Evolutionary conservation across 768 basidiomycete genomes (phyloP).

Genomic region (Tylopilus rubrobrunneus): DNA sequence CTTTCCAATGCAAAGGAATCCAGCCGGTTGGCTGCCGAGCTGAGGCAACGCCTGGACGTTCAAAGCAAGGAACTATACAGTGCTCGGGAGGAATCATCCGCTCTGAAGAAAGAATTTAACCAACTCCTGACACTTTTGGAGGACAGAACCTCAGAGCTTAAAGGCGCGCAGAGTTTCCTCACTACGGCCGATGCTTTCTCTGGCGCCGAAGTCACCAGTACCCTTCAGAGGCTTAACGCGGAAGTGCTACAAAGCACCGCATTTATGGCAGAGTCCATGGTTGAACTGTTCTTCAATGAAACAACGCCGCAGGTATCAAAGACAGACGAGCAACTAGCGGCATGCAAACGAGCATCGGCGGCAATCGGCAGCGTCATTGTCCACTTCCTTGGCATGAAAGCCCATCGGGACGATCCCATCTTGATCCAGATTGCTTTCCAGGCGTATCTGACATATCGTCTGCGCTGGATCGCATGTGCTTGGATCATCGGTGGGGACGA

Average conservation of each 20-base stretch:
- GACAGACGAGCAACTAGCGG: slow-evolving; percentile 22
- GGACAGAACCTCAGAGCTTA: slow-evolving; percentile 41
- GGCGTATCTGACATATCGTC: slow-evolving; percentile 23
- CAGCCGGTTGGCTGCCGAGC: slow-evolving; percentile 6
- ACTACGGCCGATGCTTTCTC: slow-evolving; percentile 41
- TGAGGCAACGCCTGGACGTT: slow-evolving; percentile 16
- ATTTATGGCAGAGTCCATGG: slow-evolving; percentile 44
- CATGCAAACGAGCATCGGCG: slow-evolving; percentile 19
- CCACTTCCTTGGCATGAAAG: slow-evolving; percentile 27
- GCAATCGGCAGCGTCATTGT: slow-evolving; percentile 21
- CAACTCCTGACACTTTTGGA: slow-evolving; percentile 33
- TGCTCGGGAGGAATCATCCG: slow-evolving; percentile 28
- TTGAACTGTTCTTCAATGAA: slow-evolving; percentile 37
- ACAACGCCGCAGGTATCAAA: slow-evolving; percentile 3
- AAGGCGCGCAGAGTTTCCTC: slow-evolving; percentile 44
- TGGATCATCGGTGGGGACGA: slow-evolving; percentile 32
- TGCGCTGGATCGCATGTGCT: slow-evolving; percentile 25
- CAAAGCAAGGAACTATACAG: slow-evolving; percentile 19
- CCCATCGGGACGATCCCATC: slow-evolving; percentile 32
- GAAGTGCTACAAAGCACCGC: slow-evolving; percentile 48
- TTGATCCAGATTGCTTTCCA: slow-evolving; percentile 37
- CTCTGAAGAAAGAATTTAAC: slow-evolving; percentile 26
- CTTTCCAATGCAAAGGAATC: slow-evolving; percentile 13
- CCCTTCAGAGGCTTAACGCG: slow-evolving; percentile 44
- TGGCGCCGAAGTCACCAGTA: slow-evolving; percentile 41